Base-by-base conservation (phyloP, 2,329 filamentous ascomycete species). In the Pochonia chlamydosporia region DNA sequence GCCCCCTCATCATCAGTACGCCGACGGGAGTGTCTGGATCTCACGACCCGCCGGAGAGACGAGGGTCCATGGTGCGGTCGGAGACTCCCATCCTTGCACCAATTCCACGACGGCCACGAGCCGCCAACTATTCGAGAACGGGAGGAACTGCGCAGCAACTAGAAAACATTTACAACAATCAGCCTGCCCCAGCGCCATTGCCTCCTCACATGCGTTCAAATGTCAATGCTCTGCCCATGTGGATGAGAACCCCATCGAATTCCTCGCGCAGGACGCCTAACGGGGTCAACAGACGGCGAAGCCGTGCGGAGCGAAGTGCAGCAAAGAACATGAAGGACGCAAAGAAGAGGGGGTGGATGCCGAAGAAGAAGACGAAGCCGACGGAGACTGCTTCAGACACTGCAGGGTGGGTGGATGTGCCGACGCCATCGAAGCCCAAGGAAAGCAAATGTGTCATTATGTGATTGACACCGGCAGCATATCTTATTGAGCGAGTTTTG, bases 301-400 rank as follows among this genome's bases (percentile, higher is more conserved):
- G 78, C 55, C 72, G 80, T 35, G 79, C 79, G 2, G 76, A 79
- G 57, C 69, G 78, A 24, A 81, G 79, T 48, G 80, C 80, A 5
- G 73, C 78, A 9, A 82, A 78, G 63, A 84, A 84, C 54, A 78
- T 84, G 24, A 71, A 75, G 16, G 79, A 83, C 51, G 80, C 80
- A 2, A 79, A 75, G 64, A 73, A 71, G 55, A 71, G 70, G 26
- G 79, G 80, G 1, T 84, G 80, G 79, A 70, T 62, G 31, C 64
- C 68, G 49, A 68, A 61, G 51, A 73, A 68, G 54, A 65, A 65
- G 43, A 70, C 63, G 51, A 67, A 64, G 55, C 65, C 65, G 46
- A 60, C 60, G 63, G 71, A 46, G 54, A 28, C 7, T 11, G 36
- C 59, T 8, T 65, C 61, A 31, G 76, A 71, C 56, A 70, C 63